Conservation (phyloP, 202 grass and related monocot genomes). For the Musa balbisiana region DNA sequence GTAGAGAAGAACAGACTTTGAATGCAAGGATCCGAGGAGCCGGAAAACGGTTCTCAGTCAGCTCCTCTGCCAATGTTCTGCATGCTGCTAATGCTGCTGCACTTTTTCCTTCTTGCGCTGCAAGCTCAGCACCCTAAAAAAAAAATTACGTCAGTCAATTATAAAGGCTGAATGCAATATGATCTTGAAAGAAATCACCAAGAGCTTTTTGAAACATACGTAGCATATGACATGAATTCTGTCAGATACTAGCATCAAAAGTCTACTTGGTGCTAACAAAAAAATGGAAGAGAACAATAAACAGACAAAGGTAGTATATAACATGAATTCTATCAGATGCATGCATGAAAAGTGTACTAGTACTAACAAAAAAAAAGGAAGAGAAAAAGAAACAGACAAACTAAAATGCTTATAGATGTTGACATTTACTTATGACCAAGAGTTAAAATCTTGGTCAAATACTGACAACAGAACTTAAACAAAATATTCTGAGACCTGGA, state of each 20-base stretch:
- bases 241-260: no score
- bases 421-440: neutral
- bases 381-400: neutral
- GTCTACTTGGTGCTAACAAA: neutral
- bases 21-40: conserved; percentile 96
- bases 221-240: neutral
- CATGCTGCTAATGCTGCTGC: conserved; percentile 91
- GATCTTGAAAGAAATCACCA: neutral
- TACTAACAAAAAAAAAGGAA: neutral
- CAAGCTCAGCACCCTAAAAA: conserved; percentile 78
- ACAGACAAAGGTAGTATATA: neutral
- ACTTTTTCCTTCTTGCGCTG: conserved; percentile 81
- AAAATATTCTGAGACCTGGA: no score
- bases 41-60: conserved; percentile 77
- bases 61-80: conserved; percentile 84
- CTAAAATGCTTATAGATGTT: neutral
- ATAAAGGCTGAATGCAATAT: neutral
- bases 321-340: no score
- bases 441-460: neutral
- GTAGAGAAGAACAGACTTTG: conserved; percentile 51
- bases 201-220: neutral
- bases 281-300: neutral
- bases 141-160: neutral
- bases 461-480: no score
- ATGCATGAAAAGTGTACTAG: neutral